A percentile compares a stretch with the other conserved stretches of the same genome.
Evolutionary conservation across 2,329 filamentous ascomycete species (phyloP).

Genomic region (Alternaria sp.): DNA sequence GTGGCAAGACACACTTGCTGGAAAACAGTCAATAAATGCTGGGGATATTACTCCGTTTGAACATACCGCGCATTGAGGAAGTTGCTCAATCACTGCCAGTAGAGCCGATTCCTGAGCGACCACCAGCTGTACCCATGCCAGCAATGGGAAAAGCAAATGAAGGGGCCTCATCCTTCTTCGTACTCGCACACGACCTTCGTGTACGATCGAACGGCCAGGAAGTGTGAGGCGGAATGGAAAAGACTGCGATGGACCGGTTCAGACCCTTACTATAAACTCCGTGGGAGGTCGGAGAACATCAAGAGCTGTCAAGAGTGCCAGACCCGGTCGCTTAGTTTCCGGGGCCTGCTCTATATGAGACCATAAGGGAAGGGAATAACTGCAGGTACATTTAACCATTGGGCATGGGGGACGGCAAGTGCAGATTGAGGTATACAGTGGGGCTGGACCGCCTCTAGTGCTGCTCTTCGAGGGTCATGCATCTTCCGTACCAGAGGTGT

Average conservation of each 20-base stretch:
- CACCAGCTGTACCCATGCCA: conserved; percentile 20
- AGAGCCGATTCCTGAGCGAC: conserved; percentile 21
- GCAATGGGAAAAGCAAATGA: conserved; percentile 21
- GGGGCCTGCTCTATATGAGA: conserved; percentile 7
- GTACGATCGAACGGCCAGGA: background rate
- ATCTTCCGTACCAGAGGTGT: conserved; percentile 1
- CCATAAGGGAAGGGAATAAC: conserved; percentile 3
- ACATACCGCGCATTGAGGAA: conserved; percentile 31
- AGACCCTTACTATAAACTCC: background rate
- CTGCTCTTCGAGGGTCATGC: conserved; percentile 6
- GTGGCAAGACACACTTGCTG: conserved; percentile 22
- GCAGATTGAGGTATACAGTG: conserved; percentile 2
- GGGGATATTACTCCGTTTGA: background rate
- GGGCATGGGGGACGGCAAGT: conserved; percentile 5
- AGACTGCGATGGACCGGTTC: conserved; percentile 1
- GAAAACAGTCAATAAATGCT: conserved; percentile 1
- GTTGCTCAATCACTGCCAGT: conserved; percentile 12
- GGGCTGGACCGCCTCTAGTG: conserved; percentile 3
- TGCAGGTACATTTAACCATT: conserved; percentile 4
- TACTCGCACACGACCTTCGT: background rate
- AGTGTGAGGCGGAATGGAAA: background rate
- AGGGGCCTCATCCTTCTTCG: conserved; percentile 21
- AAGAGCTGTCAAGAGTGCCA: conserved; percentile 4
- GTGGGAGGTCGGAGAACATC: conserved; percentile 1
- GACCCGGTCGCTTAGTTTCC: background rate